phyloP scores from a whole-genome alignment of 2,329 filamentous ascomycete genomes.

The Aspergillus sp. region DNA sequence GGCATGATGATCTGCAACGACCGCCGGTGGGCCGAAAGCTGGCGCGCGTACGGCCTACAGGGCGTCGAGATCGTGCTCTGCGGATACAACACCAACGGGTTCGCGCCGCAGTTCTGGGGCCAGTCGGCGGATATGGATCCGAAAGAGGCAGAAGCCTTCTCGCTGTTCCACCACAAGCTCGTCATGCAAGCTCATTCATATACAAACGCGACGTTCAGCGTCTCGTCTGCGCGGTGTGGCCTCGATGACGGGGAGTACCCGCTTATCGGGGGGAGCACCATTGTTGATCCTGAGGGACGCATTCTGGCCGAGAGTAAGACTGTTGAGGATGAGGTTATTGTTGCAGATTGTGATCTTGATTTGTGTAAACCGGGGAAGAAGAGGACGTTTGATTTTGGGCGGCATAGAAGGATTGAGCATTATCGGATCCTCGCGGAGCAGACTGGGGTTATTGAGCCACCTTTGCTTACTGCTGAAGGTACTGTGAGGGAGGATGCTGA shows the following conservation, averaged over 20 bases:
- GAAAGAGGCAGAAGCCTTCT: slow-evolving; percentile 52
- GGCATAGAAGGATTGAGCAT: slow-evolving; percentile 37
- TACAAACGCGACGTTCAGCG: slow-evolving; percentile 57
- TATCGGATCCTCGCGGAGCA: slow-evolving; percentile 34
- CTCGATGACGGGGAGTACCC: slow-evolving; percentile 56
- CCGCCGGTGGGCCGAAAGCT: slow-evolving; percentile 58
- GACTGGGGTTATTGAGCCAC: slow-evolving; percentile 45
- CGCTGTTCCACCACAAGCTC: slow-evolving; percentile 58
- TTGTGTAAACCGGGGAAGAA: slow-evolving; percentile 48
- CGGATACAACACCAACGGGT: slow-evolving; percentile 58
- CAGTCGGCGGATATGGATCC: slow-evolving; percentile 46
- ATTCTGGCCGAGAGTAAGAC: slow-evolving; percentile 56
- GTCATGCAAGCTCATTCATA: slow-evolving; percentile 59
- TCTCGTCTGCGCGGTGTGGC: slow-evolving; percentile 56
- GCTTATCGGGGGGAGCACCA: slow-evolving; percentile 55
- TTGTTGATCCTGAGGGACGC: slow-evolving; percentile 55
- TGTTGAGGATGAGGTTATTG: slow-evolving; percentile 55
- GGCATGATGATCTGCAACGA: slow-evolving; percentile 63
- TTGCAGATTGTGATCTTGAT: slow-evolving; percentile 56
- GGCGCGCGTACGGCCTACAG: slow-evolving; percentile 58
- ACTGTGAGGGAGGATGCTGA: not conserved
- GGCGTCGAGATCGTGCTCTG: slow-evolving; percentile 55
- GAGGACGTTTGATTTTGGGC: slow-evolving; percentile 41
- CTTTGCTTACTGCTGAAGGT: slow-evolving; percentile 17
- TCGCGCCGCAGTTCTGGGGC: slow-evolving; percentile 53